Percentiles rank a stretch among this genome's conserved stretches.
These are phyloP conservation scores for Rhodotorula mucilaginosa DNA, from an alignment of 1,284 basidiomycete genomes.

Conservation along the genomic window DNA sequence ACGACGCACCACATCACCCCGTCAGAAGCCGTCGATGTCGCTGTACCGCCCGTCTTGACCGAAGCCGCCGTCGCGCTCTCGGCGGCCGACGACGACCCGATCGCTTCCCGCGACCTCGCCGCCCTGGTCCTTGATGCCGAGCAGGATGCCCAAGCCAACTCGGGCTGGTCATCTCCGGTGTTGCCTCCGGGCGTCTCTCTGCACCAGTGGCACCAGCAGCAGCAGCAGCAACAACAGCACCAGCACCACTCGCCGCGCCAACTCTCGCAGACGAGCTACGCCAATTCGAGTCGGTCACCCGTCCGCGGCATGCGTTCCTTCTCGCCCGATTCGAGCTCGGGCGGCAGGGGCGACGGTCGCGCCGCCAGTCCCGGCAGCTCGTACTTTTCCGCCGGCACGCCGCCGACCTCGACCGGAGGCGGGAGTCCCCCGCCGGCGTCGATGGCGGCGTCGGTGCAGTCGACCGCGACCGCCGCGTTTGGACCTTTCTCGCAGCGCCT, in stretches of 20 bases:
- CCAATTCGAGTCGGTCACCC: slow-evolving; percentile 28
- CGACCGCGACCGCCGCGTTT: background rate
- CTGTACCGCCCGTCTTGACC: slow-evolving; percentile 39
- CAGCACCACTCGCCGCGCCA: slow-evolving; percentile 4
- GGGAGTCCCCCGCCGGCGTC: slow-evolving; percentile 12
- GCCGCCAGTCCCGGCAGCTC: slow-evolving; percentile 23
- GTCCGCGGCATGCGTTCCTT: slow-evolving; percentile 20
- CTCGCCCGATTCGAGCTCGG: slow-evolving; percentile 32
- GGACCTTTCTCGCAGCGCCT: slow-evolving; percentile 32
- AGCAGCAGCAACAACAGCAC: slow-evolving; percentile 1
- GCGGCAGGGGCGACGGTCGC: background rate
- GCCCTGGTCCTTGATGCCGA: slow-evolving; percentile 28
- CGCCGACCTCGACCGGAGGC: slow-evolving; percentile 20
- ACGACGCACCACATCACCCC: slow-evolving; percentile 37
- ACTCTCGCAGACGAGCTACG: slow-evolving; percentile 10
- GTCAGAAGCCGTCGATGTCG: slow-evolving; percentile 42
- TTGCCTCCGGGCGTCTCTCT: slow-evolving; percentile 9
- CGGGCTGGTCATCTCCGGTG: slow-evolving; percentile 33
- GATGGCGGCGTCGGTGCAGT: background rate
- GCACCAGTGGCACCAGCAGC: slow-evolving; percentile 1
- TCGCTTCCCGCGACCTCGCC: slow-evolving; percentile 25
- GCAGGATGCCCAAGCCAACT: slow-evolving; percentile 22
- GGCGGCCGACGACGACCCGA: slow-evolving; percentile 19
- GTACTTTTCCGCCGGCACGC: slow-evolving; percentile 30
- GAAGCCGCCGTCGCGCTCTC: slow-evolving; percentile 35